A percentile compares a stretch with the other conserved stretches of the same genome.
Conservation (phyloP, 371 early-diverging fungal genomes). For the Zychaea mexicana region DNA sequence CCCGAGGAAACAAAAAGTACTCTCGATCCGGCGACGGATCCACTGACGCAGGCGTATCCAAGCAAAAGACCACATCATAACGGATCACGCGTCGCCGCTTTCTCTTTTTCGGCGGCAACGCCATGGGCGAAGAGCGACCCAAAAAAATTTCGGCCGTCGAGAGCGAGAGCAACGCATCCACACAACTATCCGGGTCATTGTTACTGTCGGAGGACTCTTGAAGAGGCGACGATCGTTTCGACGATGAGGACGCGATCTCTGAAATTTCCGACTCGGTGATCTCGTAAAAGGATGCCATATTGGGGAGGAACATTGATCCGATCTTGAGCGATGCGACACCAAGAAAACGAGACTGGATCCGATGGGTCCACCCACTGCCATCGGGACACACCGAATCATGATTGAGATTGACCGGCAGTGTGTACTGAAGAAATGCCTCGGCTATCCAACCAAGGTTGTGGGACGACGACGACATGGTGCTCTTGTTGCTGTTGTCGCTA, state of each 20-base stretch:
- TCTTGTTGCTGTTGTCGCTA: not conserved
- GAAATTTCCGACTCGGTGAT: slow-evolving; percentile 50
- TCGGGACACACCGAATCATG: slow-evolving; percentile 16
- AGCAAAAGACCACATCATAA: slow-evolving; percentile 33
- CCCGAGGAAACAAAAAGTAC: slow-evolving; percentile 45
- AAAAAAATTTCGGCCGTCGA: not conserved
- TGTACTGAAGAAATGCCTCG: slow-evolving; percentile 28
- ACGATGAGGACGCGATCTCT: slow-evolving; percentile 21
- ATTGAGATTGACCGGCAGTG: slow-evolving; percentile 13
- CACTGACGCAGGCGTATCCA: slow-evolving; percentile 10
- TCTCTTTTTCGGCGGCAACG: slow-evolving; percentile 45
- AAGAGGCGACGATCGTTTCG: slow-evolving; percentile 1
- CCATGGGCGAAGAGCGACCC: not conserved
- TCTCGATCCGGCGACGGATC: slow-evolving; percentile 16
- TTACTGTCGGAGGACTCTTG: not conserved
- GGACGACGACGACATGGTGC: too few relatives aligned
- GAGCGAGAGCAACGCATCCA: slow-evolving; percentile 11
- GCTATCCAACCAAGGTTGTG: slow-evolving; percentile 17
- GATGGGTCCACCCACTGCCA: slow-evolving; percentile 23
- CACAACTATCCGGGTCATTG: slow-evolving; percentile 13
- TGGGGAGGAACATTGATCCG: slow-evolving; percentile 17
- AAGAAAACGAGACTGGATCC: slow-evolving; percentile 35
- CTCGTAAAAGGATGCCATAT: slow-evolving; percentile 34
- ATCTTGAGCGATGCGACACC: slow-evolving; percentile 30
- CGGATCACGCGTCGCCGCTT: slow-evolving; percentile 31